Evolutionary conservation across 345 rosid species (phyloP), one percentile per base, ranked within the genome.

Genomic region (Acer negundo): DNA sequence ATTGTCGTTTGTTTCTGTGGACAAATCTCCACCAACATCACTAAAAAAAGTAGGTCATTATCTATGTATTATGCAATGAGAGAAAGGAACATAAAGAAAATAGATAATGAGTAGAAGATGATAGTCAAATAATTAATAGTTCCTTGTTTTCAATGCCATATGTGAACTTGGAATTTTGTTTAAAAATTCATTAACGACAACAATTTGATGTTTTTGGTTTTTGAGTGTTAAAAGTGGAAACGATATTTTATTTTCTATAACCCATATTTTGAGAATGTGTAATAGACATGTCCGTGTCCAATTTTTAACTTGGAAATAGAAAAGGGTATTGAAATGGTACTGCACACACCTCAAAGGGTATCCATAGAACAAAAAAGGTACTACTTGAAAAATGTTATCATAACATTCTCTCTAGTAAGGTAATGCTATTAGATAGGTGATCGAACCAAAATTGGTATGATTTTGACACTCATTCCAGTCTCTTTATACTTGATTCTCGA

Each of bases 11-110:
- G 31, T 91, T 62, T 92, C 98, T 40, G 98, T 96, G 19, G 87
- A 95, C 0, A 83, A 77, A 78, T 89, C 89, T 67, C 98, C 99
- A 2, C 80, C 93, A 0, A 91, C 90, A 68, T 84, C 90, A 78
- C 84, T 94, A 40, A 85, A 80, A 66, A 85, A 80, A 35, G 69
- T 93, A n/a, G 55, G 89, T 90, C 59, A 91, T 40, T n/a, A n/a
- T n/a, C n/a, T n/a, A n/a, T n/a, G n/a, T n/a, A n/a, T n/a, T n/a
- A n/a, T n/a, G n/a, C n/a, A n/a, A n/a, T 56, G 7, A 55, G 1
- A 55, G 61, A 15, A 0, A 56, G n/a, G 22, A n/a, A 47, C 7
- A 4, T 4, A 56, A 7, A 56, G 22, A 17, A 9, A 17, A 8
- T 56, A 7, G 8, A 56, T 16, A 56, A 17, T 56, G 22, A 56